phyloP scores from a whole-genome alignment of 805 yeast genomes.

The Metschnikowia hibisci region DNA sequence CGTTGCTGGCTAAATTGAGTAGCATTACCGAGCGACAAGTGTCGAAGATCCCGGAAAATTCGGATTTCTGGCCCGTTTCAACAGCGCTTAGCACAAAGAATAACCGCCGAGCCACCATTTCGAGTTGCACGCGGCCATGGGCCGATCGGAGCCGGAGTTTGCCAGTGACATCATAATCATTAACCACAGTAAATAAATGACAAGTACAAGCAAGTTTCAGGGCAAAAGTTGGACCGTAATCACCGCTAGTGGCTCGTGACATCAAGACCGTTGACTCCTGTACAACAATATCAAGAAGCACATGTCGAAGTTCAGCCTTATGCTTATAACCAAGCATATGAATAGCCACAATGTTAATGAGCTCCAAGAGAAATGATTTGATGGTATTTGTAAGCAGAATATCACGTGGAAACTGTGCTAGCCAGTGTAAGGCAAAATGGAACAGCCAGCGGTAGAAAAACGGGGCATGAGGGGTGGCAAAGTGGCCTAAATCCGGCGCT shows the following conservation, averaged over 20 bases:
- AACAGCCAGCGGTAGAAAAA: constrained; percentile 32
- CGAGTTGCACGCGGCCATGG: constrained; percentile 26
- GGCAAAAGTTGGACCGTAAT: neutral
- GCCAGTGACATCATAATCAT: constrained; percentile 32
- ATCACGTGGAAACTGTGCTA: constrained; percentile 17
- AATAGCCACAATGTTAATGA: constrained; percentile 29
- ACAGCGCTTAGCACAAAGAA: constrained; percentile 26
- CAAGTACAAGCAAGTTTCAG: constrained; percentile 15
- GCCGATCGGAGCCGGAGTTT: constrained; percentile 25
- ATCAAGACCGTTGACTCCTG: constrained; percentile 4
- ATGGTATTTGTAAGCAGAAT: constrained; percentile 19
- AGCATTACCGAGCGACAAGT: constrained; percentile 29
- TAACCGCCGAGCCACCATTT: constrained; percentile 27
- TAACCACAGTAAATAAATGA: constrained; percentile 34
- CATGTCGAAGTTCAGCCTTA: constrained; percentile 19
- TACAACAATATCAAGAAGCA: constrained; percentile 20
- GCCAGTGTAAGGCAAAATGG: constrained; percentile 24
- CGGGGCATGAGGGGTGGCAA: constrained; percentile 5
- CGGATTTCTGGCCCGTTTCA: neutral
- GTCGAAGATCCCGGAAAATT: constrained; percentile 10
- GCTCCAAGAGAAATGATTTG: constrained; percentile 32
- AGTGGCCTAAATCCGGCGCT: neutral
- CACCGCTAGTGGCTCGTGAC: constrained; percentile 1
- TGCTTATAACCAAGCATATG: constrained; percentile 27
- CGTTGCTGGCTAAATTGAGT: constrained; percentile 28